Conservation (phyloP, 768 basidiomycete genomes). For the Podaxis sp. region DNA sequence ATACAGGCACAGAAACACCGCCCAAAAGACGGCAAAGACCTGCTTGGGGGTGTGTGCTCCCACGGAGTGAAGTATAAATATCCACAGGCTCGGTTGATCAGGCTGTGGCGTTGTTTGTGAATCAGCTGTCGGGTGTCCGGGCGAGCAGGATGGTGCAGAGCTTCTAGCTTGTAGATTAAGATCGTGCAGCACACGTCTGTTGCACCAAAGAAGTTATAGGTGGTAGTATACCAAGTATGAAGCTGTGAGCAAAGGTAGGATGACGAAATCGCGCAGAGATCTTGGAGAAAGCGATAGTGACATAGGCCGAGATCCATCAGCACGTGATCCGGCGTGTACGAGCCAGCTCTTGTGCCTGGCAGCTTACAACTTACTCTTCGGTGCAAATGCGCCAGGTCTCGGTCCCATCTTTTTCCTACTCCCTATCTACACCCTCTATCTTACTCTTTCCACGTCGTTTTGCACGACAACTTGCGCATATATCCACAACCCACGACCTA, state of each 20-base stretch:
- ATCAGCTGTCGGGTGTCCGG: neutral
- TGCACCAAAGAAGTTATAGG: neutral
- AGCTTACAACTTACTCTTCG: conserved; percentile 15
- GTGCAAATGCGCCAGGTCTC: conserved; percentile 16
- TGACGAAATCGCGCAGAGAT: conserved; percentile 1
- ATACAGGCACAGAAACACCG: conserved; percentile 13
- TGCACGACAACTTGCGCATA: neutral
- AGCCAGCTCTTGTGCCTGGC: conserved; percentile 13
- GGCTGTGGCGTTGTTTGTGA: conserved; percentile 6
- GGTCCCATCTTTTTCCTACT: conserved; percentile 10
- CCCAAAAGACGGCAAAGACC: conserved; percentile 6
- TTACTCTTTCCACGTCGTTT: neutral
- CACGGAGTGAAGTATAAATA: conserved; percentile 9
- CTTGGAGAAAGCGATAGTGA: neutral
- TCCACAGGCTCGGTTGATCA: neutral
- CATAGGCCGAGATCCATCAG: neutral
- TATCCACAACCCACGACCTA: neutral
- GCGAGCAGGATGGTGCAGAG: neutral
- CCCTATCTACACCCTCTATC: conserved; percentile 14
- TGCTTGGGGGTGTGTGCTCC: conserved; percentile 3
- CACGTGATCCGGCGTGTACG: conserved; percentile 15
- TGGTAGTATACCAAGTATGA: neutral
- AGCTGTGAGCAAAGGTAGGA: neutral
- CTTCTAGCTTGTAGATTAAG: neutral
- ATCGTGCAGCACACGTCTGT: neutral